These are phyloP conservation scores for Bathelium albidoporum DNA, from an alignment of 495 filamentous ascomycete species.

Conservation along the genomic window DNA sequence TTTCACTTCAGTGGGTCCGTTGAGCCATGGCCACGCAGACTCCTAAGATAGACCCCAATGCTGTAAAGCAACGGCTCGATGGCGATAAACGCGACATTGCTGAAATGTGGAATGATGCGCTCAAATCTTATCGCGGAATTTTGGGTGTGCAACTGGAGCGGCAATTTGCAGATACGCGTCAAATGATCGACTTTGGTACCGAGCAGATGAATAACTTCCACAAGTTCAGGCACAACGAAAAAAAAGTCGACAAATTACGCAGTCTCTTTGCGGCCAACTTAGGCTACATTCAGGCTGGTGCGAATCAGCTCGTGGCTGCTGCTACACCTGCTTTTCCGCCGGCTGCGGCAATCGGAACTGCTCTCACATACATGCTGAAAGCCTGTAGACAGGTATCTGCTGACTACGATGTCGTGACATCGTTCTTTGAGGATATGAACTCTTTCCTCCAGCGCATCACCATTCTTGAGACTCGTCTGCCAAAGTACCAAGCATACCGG, in stretches of 20 bases:
- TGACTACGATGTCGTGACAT: constrained; percentile 23
- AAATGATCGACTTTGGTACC: background rate
- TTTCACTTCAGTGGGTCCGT: background rate
- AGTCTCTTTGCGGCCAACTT: constrained; percentile 12
- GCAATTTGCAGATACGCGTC: constrained; percentile 9
- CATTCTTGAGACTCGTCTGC: constrained; percentile 20
- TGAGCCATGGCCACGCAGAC: background rate
- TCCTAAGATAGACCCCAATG: background rate
- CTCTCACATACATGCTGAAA: constrained; percentile 20
- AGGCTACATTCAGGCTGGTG: constrained; percentile 16
- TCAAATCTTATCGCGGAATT: constrained; percentile 16
- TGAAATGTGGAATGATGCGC: constrained; percentile 18
- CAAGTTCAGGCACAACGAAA: constrained; percentile 19
- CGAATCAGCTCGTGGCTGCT: constrained; percentile 15
- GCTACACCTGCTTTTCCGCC: constrained; percentile 21
- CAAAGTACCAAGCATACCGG: constrained; percentile 15
- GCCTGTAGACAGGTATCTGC: constrained; percentile 24
- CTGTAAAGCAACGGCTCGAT: background rate
- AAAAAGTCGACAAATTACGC: constrained; percentile 21
- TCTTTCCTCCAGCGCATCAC: constrained; percentile 20
- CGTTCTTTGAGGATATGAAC: constrained; percentile 26
- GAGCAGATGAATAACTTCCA: constrained; percentile 17
- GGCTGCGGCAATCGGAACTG: constrained; percentile 18
- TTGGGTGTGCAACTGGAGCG: constrained; percentile 12
- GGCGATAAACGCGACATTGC: constrained; percentile 12